These are phyloP conservation scores for Paralagenidium karlingii DNA, from an alignment of 352 stramenopile genomes.

Conservation along the genomic window DNA sequence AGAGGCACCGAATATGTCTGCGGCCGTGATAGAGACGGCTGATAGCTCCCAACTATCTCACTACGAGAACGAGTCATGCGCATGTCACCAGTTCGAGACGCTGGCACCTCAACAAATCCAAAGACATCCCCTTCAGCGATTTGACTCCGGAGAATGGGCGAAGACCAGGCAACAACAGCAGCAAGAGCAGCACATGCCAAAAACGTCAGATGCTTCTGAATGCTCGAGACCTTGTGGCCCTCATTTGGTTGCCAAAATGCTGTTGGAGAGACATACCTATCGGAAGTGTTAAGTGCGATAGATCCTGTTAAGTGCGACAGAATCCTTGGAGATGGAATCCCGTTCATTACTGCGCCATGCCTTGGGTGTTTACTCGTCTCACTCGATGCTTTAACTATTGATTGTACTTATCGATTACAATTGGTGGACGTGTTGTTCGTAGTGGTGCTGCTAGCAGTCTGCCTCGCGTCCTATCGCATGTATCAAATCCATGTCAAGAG, in stretches of 20 bases:
- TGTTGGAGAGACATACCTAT: constrained; percentile 46
- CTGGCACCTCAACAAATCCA: constrained; percentile 24
- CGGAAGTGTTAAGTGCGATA: constrained; percentile 34
- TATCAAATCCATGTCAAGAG: constrained; percentile 34
- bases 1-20: not conserved
- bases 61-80: not conserved
- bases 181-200: not conserved
- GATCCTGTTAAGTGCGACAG: too few relatives aligned
- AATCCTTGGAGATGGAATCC: too few relatives aligned
- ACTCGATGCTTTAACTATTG: too few relatives aligned
- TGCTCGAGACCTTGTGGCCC: not conserved
- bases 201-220: too few relatives aligned
- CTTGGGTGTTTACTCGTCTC: too few relatives aligned
- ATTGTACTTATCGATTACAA: too few relatives aligned
- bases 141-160: constrained; percentile 64
- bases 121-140: constrained; percentile 45
- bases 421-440: too few relatives aligned
- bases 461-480: constrained; percentile 48
- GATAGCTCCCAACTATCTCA: not conserved
- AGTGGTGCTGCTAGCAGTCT: constrained; percentile 47
- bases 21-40: not conserved
- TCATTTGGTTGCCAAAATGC: constrained; percentile 27
- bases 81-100: not conserved
- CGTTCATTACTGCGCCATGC: too few relatives aligned
- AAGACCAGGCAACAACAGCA: constrained; percentile 18